A percentile compares a stretch with the other conserved stretches of the same genome.
Evolutionary conservation across 176 grass and related monocot genomes (phyloP).

Genomic region (Carex cristatella): DNA sequence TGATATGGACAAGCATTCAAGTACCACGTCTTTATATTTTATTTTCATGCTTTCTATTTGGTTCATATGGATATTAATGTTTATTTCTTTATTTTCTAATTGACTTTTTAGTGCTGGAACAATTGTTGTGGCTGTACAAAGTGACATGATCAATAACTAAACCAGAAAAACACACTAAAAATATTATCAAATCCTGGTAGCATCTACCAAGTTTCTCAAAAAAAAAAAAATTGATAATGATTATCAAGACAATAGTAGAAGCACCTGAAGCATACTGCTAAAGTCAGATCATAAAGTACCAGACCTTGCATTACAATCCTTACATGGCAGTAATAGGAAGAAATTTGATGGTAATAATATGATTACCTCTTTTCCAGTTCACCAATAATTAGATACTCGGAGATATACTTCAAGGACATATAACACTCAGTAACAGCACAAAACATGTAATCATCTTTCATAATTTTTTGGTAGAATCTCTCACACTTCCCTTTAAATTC

Average conservation of each 20-base stretch:
- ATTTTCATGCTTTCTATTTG: neutral
- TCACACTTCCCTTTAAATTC: slow-evolving; percentile 64
- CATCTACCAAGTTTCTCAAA: too few relatives aligned
- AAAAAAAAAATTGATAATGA: neutral
- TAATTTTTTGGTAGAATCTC: slow-evolving; percentile 48
- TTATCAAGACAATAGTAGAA: slow-evolving; percentile 3
- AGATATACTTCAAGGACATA: slow-evolving; percentile 54
- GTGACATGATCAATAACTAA: neutral
- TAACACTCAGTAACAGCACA: slow-evolving; percentile 74
- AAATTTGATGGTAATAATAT: slow-evolving; percentile 9
- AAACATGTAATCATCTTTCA: slow-evolving; percentile 81
- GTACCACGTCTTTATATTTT: neutral
- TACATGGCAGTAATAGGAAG: neutral
- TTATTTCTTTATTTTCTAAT: neutral
- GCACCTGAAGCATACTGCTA: neutral
- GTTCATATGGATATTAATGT: neutral
- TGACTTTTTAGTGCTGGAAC: neutral
- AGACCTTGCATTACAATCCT: neutral
- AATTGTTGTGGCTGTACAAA: neutral
- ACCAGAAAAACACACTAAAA: neutral
- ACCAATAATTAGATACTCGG: slow-evolving; percentile 55
- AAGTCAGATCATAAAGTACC: neutral
- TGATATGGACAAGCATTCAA: neutral
- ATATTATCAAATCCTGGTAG: neutral
- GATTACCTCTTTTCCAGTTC: slow-evolving; percentile 67